Conservation (phyloP, 257 asterid genomes). For the Forsythia viridissima region DNA sequence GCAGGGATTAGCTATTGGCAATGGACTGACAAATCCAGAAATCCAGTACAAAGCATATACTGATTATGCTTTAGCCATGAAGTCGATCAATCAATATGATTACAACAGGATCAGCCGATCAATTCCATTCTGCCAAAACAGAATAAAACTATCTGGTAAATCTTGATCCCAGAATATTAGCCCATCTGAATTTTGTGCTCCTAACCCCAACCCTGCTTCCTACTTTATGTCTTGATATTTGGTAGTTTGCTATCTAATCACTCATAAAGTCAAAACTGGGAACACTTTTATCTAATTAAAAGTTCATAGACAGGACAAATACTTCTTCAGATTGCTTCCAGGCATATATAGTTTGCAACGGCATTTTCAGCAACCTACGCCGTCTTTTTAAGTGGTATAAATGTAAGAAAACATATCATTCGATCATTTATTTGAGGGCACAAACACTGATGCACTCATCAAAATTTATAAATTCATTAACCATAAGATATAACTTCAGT, state of each 20-base stretch:
- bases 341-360: neutral
- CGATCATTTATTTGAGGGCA: neutral
- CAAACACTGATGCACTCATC: neutral
- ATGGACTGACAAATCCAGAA: conserved; percentile 52
- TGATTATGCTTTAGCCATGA: conserved; percentile 46
- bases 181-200: too few species aligned
- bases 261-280: too few species aligned
- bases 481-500: neutral
- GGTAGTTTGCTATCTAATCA: too few species aligned
- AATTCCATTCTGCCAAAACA: conserved; percentile 26
- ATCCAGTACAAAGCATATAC: conserved; percentile 45
- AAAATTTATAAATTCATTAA: neutral
- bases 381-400: conserved; percentile 22
- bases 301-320: too few species aligned
- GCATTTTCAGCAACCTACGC: conserved; percentile 21
- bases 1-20: conserved; percentile 39
- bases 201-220: neutral
- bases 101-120: conserved; percentile 17
- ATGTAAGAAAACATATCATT: conserved; percentile 31
- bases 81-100: conserved; percentile 30
- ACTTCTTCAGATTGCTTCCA: too few species aligned
- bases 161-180: neutral
- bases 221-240: conserved; percentile 1
- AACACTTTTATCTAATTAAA: too few species aligned
- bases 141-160: conserved; percentile 37